Percentiles rank a stretch among this genome's conserved stretches.
These are phyloP conservation scores for Brassica napus DNA, from an alignment of 345 rosid genomes.

Conservation along the genomic window Da-Ae NC_063437.1:868001-868500, in stretches of 20 bases:
- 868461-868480: not conserved
- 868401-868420: not conserved
- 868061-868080: not conserved
- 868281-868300: not conserved
- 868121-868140: conserved; percentile 4
- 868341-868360: not conserved
- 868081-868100: not conserved
- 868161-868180: conserved; percentile 10
- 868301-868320: conserved; percentile 9
- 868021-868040: conserved; percentile 15
- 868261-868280: not conserved
- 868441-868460: not conserved
- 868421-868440: not conserved
- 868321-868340: not conserved
- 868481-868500: not conserved
- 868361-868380: conserved; percentile 12
- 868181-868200: conserved; percentile 1
- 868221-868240: not conserved
- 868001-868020: no score
- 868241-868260: not conserved
- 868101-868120: conserved; percentile 11
- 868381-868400: no score
- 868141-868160: not conserved
- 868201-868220: not conserved
- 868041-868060: conserved; percentile 22